Evolutionary conservation across 441 rosid species (phyloP).

Genomic region (Aleurites moluccanus): DNA sequence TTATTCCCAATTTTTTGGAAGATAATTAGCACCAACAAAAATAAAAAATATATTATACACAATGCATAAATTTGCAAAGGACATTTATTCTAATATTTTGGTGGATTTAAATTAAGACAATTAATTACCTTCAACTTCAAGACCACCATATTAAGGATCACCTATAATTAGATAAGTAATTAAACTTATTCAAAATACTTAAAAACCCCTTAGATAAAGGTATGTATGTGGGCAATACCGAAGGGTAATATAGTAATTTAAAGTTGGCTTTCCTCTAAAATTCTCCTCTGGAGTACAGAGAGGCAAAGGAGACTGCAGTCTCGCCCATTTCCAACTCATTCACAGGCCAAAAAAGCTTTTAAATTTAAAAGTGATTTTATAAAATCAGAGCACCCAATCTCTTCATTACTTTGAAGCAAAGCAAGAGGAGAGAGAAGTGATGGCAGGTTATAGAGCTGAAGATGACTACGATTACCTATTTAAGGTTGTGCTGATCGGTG

Average conservation of each 20-base stretch:
- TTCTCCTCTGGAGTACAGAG: neutral
- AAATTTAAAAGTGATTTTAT: neutral
- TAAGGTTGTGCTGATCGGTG: conserved; percentile 52
- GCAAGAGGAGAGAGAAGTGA: conserved; percentile 16
- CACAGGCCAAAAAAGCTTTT: neutral
- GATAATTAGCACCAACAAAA: neutral
- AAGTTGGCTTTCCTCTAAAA: neutral
- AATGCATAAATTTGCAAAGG: no score
- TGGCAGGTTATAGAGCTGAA: conserved; percentile 81
- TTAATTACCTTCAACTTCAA: neutral
- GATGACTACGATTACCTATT: conserved; percentile 87
- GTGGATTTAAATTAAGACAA: neutral
- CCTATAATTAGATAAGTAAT: neutral
- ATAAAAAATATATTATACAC: no score
- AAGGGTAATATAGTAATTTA: conserved; percentile 9
- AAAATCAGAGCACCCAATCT: neutral
- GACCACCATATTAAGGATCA: neutral
- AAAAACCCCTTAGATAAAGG: neutral
- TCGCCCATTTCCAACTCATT: conserved; percentile 20
- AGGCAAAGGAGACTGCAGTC: conserved; percentile 20
- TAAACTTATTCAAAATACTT: neutral
- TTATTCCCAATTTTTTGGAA: neutral
- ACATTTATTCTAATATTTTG: no score
- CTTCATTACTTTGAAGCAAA: conserved; percentile 15
- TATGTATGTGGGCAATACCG: neutral